A percentile compares a stretch with the other conserved stretches of the same genome.
These are phyloP conservation scores for Alternaria triticimaculans DNA, from an alignment of 2,329 filamentous ascomycete genomes.

Conservation along the genomic window DNA sequence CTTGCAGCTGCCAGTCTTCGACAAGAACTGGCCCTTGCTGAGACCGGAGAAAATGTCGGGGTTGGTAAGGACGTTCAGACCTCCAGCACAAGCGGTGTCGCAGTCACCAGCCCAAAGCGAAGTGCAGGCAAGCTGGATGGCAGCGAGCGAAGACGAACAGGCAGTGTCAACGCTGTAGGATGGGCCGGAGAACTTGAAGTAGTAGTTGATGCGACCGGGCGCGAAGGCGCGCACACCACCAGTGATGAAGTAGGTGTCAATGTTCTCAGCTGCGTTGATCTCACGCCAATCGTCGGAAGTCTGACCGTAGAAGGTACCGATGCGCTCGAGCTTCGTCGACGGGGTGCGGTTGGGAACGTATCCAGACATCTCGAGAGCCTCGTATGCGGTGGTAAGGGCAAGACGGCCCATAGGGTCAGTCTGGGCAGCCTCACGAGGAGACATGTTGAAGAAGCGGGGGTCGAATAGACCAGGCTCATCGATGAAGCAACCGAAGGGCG, in stretches of 20 bases:
- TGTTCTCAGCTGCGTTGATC: conserved; percentile 73
- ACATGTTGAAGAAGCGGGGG: conserved; percentile 88
- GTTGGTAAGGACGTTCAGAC: conserved; percentile 79
- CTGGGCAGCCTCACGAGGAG: conserved; percentile 77
- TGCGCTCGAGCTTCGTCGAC: conserved; percentile 67
- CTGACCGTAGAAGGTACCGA: conserved; percentile 77
- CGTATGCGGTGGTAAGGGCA: conserved; percentile 77
- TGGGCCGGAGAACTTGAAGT: conserved; percentile 77
- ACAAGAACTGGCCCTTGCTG: conserved; percentile 78
- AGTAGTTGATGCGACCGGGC: conserved; percentile 74
- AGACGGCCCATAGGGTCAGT: conserved; percentile 83
- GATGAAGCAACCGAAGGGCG: conserved; percentile 77
- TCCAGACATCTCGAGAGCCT: conserved; percentile 81
- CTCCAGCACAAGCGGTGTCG: conserved; percentile 81
- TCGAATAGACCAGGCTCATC: conserved; percentile 80
- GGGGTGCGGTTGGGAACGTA: conserved; percentile 76
- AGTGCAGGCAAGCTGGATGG: conserved; percentile 74
- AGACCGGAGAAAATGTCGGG: conserved; percentile 80
- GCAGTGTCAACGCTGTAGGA: conserved; percentile 79
- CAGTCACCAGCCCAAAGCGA: conserved; percentile 78
- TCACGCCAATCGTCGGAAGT: conserved; percentile 80
- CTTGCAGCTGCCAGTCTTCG: conserved; percentile 77
- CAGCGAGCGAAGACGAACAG: conserved; percentile 76
- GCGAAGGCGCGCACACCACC: conserved; percentile 68
- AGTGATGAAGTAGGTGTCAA: conserved; percentile 73